Conservation (phyloP, 2,329 filamentous ascomycete genomes). For the Fusarium nanum region DNA sequence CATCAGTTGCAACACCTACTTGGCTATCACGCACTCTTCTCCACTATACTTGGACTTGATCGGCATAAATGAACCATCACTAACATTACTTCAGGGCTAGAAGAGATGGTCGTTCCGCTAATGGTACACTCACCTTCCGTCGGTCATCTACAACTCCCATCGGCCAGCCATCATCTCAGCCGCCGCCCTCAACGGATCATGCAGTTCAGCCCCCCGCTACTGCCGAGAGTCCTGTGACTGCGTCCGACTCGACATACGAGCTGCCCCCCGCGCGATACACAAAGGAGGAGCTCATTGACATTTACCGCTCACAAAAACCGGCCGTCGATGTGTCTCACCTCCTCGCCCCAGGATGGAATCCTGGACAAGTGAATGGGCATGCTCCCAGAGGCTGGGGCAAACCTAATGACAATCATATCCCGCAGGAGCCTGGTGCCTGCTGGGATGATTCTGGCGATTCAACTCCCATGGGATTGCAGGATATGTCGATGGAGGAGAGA, state of each 20-base stretch:
- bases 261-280: conserved; percentile 72
- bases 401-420: conserved; percentile 76
- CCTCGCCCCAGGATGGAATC: conserved; percentile 83
- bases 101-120: conserved; percentile 67
- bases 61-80: conserved; percentile 5
- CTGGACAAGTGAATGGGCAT: conserved; percentile 75
- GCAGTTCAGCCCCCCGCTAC: conserved; percentile 54
- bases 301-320: conserved; percentile 69
- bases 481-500: conserved; percentile 73
- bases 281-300: conserved; percentile 80
- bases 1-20: conserved; percentile 7
- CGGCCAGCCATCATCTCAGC: conserved; percentile 54
- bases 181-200: conserved; percentile 52
- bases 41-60: background rate
- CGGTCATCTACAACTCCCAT: conserved; percentile 70
- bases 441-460: conserved; percentile 82
- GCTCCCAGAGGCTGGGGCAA: conserved; percentile 79
- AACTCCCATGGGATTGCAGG: conserved; percentile 77
- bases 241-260: conserved; percentile 46
- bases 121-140: conserved; percentile 73
- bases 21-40: conserved; percentile 21
- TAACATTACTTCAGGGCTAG: conserved; percentile 62
- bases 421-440: conserved; percentile 88
- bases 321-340: conserved; percentile 70
- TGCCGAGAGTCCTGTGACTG: conserved; percentile 51